A percentile compares a stretch with the other conserved stretches of the same genome.
Conservation (phyloP, 1,284 basidiomycete species). For the Cryptococcus floricola region DNA sequence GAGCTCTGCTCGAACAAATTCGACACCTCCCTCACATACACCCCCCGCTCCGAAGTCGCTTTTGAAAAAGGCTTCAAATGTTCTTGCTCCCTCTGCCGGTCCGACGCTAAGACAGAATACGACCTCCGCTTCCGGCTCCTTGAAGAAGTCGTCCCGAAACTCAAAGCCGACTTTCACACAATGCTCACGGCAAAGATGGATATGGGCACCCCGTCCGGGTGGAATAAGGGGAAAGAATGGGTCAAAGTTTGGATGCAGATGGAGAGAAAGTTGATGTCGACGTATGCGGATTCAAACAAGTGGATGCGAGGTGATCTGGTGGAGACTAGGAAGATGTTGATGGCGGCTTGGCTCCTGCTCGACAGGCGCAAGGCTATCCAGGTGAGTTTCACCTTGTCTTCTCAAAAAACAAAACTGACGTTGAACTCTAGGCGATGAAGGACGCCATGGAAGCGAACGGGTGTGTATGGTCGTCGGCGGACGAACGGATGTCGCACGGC, state of each 20-base stretch:
- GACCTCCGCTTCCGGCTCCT: neutral
- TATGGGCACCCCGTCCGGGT: too few relatives aligned
- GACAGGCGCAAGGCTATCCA: constrained; percentile 1
- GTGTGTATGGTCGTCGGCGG: neutral
- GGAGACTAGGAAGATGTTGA: neutral
- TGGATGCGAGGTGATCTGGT: constrained; percentile 1
- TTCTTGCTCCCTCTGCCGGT: constrained; percentile 3
- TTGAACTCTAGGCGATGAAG: neutral
- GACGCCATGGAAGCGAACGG: neutral
- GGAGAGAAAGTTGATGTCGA: neutral
- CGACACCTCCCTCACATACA: neutral
- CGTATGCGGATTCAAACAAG: neutral
- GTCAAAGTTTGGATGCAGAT: neutral
- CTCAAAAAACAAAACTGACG: neutral
- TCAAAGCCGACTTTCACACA: neutral
- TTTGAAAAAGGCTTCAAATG: constrained; percentile 2
- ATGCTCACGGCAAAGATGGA: neutral
- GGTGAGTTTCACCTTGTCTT: neutral
- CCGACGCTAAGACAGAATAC: neutral
- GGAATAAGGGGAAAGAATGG: neutral
- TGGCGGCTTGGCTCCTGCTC: neutral
- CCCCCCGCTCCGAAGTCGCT: neutral
- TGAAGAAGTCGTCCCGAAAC: neutral
- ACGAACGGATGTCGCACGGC: constrained; percentile 3
- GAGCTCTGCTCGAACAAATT: neutral